Evolutionary conservation across 495 filamentous ascomycete species (phyloP).

Genomic region (Pyrenopolyporus hunteri): DNA sequence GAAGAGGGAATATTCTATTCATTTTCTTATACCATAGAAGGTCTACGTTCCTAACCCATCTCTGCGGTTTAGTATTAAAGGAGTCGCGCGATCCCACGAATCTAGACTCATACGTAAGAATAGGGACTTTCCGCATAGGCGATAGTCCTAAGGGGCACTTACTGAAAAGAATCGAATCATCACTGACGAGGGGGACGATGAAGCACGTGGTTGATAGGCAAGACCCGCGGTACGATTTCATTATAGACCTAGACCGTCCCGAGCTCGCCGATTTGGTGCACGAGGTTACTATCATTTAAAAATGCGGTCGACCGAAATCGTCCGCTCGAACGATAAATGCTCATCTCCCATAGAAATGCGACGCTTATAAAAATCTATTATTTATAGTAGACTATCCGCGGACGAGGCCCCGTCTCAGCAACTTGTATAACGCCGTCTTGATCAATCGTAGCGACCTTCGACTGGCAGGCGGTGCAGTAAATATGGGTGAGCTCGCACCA

Average conservation of each 20-base stretch:
- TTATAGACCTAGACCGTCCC: neutral
- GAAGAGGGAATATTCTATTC: neutral
- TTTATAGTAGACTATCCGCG: too few species aligned
- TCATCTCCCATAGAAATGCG: too few species aligned
- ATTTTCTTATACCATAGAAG: neutral
- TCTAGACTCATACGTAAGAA: neutral
- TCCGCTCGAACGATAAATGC: too few species aligned
- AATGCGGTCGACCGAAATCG: too few species aligned
- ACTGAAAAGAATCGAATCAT: neutral
- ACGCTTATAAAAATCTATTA: too few species aligned
- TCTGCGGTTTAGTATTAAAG: neutral
- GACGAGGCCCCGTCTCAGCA: too few species aligned
- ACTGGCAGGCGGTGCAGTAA: constrained; percentile 39
- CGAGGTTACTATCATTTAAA: constrained; percentile 2
- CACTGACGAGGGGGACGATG: neutral
- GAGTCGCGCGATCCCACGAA: neutral
- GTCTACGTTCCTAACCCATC: too few species aligned
- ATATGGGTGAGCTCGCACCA: constrained; percentile 45
- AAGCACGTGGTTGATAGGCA: neutral
- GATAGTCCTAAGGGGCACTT: neutral
- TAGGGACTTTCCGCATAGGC: neutral
- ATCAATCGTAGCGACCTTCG: constrained; percentile 33
- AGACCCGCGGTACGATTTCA: neutral
- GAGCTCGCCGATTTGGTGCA: neutral
- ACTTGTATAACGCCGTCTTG: constrained; percentile 28